phyloP scores from a whole-genome alignment of 495 filamentous ascomycete species.

The Penicillium mononematosum region DNA sequence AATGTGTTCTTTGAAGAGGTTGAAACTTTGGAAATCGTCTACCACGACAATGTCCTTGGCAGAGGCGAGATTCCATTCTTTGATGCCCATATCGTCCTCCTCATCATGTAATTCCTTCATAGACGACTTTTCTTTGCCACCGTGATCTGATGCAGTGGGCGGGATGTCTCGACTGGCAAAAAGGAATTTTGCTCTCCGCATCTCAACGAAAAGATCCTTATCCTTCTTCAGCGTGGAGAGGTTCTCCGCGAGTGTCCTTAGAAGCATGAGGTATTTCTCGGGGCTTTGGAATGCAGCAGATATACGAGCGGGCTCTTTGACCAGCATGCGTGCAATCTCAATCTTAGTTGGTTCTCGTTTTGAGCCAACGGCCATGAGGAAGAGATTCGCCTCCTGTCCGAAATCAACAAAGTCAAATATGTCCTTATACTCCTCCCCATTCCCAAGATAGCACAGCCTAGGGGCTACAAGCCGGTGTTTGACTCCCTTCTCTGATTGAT shows the following conservation, averaged over 20 bases:
- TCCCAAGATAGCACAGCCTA: conserved; percentile 71
- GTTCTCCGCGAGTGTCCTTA: conserved; percentile 74
- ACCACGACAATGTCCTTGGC: conserved; percentile 73
- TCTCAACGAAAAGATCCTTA: conserved; percentile 68
- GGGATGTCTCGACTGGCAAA: conserved; percentile 76
- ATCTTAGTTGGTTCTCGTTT: conserved; percentile 83
- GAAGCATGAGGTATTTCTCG: conserved; percentile 79
- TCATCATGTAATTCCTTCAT: conserved; percentile 50
- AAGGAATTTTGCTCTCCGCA: conserved; percentile 74
- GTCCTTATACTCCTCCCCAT: conserved; percentile 71
- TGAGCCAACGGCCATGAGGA: conserved; percentile 81
- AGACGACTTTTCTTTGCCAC: conserved; percentile 23
- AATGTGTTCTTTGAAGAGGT: conserved; percentile 76
- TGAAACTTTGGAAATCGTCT: conserved; percentile 83
- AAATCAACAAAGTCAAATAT: conserved; percentile 98
- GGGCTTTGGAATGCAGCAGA: conserved; percentile 73
- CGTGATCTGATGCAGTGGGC: conserved; percentile 26
- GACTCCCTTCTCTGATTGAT: conserved; percentile 33
- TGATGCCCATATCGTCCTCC: conserved; percentile 71
- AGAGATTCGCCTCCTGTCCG: conserved; percentile 79
- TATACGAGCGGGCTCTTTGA: conserved; percentile 73
- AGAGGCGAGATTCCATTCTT: conserved; percentile 69
- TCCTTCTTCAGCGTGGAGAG: conserved; percentile 69
- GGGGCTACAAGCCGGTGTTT: conserved; percentile 57
- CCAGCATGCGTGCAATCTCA: conserved; percentile 78